Evolutionary conservation across 2,329 filamentous ascomycete genomes (phyloP), one percentile per base, ranked within the genome.

Genomic region (Biscogniauxia mediterranea): DNA sequence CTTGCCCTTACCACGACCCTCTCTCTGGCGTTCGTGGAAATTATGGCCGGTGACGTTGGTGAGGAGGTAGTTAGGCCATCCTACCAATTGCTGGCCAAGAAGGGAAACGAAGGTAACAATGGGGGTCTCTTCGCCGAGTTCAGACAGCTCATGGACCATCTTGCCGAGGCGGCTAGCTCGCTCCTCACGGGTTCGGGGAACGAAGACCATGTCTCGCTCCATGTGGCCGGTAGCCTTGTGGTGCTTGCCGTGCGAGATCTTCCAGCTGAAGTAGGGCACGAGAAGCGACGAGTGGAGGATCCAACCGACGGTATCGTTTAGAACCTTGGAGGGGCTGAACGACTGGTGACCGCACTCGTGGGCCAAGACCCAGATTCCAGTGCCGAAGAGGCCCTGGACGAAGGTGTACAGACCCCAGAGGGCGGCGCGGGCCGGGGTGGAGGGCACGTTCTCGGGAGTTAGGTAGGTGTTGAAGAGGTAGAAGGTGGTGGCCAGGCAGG

Each of bases 251-350:
- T 99, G 95, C 68, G 93, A 97, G 79, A 98, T 93, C 82, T 99
- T 96, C 95, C 95, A 99, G 75, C 92, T 96, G 83, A 97, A 99
- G 83, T 98, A 99, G 21, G 95, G 95, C 55, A 99, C 94, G 60
- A 97, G 83, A 49, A 97, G 87, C 52, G 87, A 78, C 46, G 93
- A 97, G 82, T 98, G 94, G 70, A 92, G 86, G 75, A 97, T 77
- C 91, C 92, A 97, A 72, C 94, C 94, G 61, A 95, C 92, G 25
- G 91, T 86, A 78, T 98, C 93, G 81, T 98, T 98, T 75, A 97
- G 79, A 11, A 87, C 81, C 81, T 91, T 94, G 72, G 91, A 97
- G n/a, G 91, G 82, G 52, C 95, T 98, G 83, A 99, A 98, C 63
- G 95, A 89, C 77, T 95, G 91, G 80, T 99, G 95, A 68, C 95